Percentiles rank a stretch among this genome's conserved stretches.
Evolutionary conservation across 495 filamentous ascomycete genomes (phyloP).

Genomic region (Hypoxylon intermedium): DNA sequence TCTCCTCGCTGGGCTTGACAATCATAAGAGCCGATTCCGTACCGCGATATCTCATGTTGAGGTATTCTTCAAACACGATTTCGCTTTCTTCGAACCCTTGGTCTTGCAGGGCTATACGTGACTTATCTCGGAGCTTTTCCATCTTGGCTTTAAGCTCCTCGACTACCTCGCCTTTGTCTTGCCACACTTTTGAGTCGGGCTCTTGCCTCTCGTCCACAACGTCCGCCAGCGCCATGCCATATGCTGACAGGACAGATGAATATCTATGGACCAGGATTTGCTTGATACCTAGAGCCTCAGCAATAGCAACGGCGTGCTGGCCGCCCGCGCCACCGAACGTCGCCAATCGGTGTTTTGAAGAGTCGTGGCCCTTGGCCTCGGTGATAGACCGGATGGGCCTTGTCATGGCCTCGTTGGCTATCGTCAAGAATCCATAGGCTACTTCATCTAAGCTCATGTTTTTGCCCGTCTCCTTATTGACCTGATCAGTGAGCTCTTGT

Average conservation of each 20-base stretch:
- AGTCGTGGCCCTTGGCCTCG: conserved; percentile 59
- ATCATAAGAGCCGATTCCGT: conserved; percentile 91
- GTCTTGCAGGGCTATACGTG: conserved; percentile 65
- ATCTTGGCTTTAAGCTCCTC: conserved; percentile 62
- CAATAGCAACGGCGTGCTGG: conserved; percentile 62
- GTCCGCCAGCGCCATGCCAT: conserved; percentile 61
- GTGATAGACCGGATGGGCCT: conserved; percentile 63
- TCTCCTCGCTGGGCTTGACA: conserved; percentile 66
- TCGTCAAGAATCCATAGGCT: conserved; percentile 60
- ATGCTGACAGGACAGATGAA: conserved; percentile 60
- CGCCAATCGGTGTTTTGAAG: conserved; percentile 58
- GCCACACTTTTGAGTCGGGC: conserved; percentile 84
- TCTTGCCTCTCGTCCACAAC: conserved; percentile 83
- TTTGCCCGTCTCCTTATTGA: conserved; percentile 49
- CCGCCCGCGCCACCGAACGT: conserved; percentile 64
- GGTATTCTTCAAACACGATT: conserved; percentile 84
- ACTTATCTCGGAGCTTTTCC: conserved; percentile 71
- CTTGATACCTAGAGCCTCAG: conserved; percentile 58
- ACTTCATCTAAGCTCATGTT: conserved; percentile 45
- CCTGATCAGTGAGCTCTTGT: conserved; percentile 45
- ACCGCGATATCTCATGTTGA: conserved; percentile 88
- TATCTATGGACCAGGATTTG: conserved; percentile 63
- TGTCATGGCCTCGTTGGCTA: conserved; percentile 63
- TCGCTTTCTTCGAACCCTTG: conserved; percentile 77
- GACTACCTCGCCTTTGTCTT: conserved; percentile 60